Evolutionary conservation across 176 grass and related monocot genomes (phyloP).

Genomic region (Tillandsia leiboldiana): DNA sequence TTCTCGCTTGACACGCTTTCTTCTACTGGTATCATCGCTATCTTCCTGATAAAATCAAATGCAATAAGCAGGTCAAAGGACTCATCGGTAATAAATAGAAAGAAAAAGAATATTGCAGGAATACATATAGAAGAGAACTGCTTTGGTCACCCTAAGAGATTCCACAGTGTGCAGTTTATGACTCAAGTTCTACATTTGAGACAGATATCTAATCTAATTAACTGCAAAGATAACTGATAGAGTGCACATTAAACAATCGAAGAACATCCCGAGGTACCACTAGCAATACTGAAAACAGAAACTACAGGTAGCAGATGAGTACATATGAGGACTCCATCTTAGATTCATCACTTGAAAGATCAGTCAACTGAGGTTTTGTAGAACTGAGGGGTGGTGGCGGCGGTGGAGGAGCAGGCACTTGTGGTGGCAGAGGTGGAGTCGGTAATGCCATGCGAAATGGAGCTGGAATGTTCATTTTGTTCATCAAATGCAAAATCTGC

Average conservation of each 20-base stretch:
- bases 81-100: not conserved
- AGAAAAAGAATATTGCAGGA: not conserved
- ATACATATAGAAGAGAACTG: too few relatives aligned
- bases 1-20: constrained; percentile 51
- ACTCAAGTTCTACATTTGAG: too few relatives aligned
- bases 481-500: constrained; percentile 97
- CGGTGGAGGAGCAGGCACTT: constrained; percentile 30
- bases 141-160: too few relatives aligned
- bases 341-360: constrained; percentile 85
- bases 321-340: constrained; percentile 92
- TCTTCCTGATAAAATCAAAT: constrained; percentile 30
- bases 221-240: too few relatives aligned
- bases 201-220: too few relatives aligned
- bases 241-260: too few relatives aligned
- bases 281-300: not conserved
- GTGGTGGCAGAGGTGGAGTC: constrained; percentile 65
- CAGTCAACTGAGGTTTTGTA: constrained; percentile 30
- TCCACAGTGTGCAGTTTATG: too few relatives aligned
- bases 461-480: constrained; percentile 94
- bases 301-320: constrained; percentile 12
- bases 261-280: too few relatives aligned
- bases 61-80: not conserved
- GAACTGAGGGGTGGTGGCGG: constrained; percentile 22
- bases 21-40: constrained; percentile 21
- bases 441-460: constrained; percentile 96